Evolutionary conservation across 768 basidiomycete genomes (phyloP).

Genomic region (Lactifluus subvellereus): DNA sequence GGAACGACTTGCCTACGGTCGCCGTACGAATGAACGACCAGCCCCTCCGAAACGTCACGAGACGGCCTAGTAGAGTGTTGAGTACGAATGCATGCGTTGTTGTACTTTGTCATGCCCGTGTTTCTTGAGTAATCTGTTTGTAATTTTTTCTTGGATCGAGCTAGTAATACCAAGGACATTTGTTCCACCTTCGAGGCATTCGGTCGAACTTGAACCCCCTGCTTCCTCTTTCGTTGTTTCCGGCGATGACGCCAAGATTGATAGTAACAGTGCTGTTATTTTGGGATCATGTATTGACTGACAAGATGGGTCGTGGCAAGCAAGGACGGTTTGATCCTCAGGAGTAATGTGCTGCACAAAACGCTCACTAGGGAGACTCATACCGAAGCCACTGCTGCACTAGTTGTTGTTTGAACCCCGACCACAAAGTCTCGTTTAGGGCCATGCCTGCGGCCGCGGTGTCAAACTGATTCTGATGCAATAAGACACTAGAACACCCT

Average conservation of each 20-base stretch:
- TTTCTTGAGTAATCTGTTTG: not conserved
- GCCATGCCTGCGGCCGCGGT: not conserved
- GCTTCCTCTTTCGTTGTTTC: not conserved
- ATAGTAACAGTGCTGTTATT: not conserved
- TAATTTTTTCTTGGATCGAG: not conserved
- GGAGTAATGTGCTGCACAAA: too few species aligned
- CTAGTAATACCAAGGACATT: not conserved
- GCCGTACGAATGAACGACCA: constrained; percentile 42
- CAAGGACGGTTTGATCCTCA: too few species aligned
- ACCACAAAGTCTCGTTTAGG: too few species aligned
- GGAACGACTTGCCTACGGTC: constrained; percentile 53
- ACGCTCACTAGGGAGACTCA: too few species aligned
- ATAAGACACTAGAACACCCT: not conserved
- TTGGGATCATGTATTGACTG: not conserved
- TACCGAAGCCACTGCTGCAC: too few species aligned
- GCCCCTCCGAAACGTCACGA: constrained; percentile 58
- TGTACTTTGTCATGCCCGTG: not conserved
- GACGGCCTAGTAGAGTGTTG: constrained; percentile 37
- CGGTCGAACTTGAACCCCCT: not conserved
- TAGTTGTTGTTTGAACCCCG: too few species aligned
- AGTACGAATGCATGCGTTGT: not conserved
- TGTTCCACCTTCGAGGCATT: not conserved
- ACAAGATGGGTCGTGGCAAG: too few species aligned
- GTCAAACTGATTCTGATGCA: not conserved
- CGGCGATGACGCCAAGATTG: not conserved